Evolutionary conservation across 164 flowering plant genomes (phyloP).

Genomic region (Cinnamomum chago): DNA sequence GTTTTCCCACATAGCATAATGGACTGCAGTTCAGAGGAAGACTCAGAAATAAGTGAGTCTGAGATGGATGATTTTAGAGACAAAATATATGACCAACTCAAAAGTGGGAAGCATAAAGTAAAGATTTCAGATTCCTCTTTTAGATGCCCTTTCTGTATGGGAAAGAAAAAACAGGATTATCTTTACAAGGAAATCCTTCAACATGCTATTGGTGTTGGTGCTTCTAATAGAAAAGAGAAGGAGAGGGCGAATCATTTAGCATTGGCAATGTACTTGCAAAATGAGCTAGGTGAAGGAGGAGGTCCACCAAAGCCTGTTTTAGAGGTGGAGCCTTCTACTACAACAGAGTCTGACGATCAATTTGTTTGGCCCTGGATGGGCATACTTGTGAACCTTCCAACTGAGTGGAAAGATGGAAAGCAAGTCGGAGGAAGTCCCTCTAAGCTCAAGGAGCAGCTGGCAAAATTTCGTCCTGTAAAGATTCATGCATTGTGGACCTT

Average conservation of each 20-base stretch:
- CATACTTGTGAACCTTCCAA: constrained; percentile 14
- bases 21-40: constrained; percentile 49
- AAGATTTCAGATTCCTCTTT: constrained; percentile 40
- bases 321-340: constrained; percentile 27
- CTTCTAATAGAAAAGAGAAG: constrained; percentile 52
- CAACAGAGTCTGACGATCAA: constrained; percentile 10
- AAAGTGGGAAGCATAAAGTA: constrained; percentile 44
- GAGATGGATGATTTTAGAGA: constrained; percentile 56
- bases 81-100: constrained; percentile 46
- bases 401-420: constrained; percentile 9
- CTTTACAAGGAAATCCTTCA: constrained; percentile 65
- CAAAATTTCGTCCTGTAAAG: constrained; percentile 12
- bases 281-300: constrained; percentile 30
- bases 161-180: constrained; percentile 55
- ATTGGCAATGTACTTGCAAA: constrained; percentile 57
- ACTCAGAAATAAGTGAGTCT: constrained; percentile 71
- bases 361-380: constrained; percentile 22
- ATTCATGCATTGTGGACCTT: constrained; percentile 15
- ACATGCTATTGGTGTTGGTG: constrained; percentile 75
- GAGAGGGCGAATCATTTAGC: constrained; percentile 77
- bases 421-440: constrained; percentile 8
- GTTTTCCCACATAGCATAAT: constrained; percentile 3
- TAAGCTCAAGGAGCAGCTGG: constrained; percentile 9
- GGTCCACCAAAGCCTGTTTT: constrained; percentile 27
- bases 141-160: constrained; percentile 73